phyloP scores from a whole-genome alignment of 2,329 filamentous ascomycete genomes.

The Penicillium carneum region DNA sequence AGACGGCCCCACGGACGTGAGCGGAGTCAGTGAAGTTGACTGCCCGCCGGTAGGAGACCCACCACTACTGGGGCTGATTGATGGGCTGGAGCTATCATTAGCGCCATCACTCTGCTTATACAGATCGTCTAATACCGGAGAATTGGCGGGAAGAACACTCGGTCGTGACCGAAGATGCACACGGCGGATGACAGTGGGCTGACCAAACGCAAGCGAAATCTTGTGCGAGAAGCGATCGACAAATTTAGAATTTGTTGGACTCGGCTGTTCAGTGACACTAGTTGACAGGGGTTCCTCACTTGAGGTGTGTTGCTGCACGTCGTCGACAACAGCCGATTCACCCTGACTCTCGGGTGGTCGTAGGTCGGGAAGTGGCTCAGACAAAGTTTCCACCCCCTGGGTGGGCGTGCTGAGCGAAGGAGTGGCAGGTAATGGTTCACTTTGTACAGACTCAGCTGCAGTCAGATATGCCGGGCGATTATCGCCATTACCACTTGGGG shows the following conservation, averaged over 20 bases:
- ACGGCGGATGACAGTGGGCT: conserved; percentile 52
- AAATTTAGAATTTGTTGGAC: conserved; percentile 40
- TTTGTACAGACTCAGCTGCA: conserved; percentile 11
- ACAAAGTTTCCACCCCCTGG: conserved; percentile 1
- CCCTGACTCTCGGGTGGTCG: not conserved
- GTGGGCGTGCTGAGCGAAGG: conserved; percentile 3
- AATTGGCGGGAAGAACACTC: conserved; percentile 38
- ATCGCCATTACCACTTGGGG: conserved; percentile 7
- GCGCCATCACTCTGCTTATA: conserved; percentile 40
- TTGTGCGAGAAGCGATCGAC: conserved; percentile 47
- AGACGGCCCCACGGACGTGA: conserved; percentile 46
- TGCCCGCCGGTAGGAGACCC: conserved; percentile 41
- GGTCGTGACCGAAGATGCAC: conserved; percentile 45
- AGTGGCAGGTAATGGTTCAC: conserved; percentile 16
- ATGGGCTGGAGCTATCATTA: conserved; percentile 46
- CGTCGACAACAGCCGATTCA: not conserved
- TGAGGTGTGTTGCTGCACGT: conserved; percentile 9
- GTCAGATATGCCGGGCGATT: conserved; percentile 3
- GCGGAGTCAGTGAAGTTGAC: conserved; percentile 47
- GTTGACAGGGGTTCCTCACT: not conserved
- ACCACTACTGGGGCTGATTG: conserved; percentile 40
- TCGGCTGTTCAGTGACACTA: conserved; percentile 25
- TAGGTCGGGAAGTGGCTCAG: conserved; percentile 6
- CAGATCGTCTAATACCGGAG: conserved; percentile 20
- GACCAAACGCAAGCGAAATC: conserved; percentile 50